Conservation (phyloP, 2,329 filamentous ascomycete species). For the Colletotrichum acutatum region DNA sequence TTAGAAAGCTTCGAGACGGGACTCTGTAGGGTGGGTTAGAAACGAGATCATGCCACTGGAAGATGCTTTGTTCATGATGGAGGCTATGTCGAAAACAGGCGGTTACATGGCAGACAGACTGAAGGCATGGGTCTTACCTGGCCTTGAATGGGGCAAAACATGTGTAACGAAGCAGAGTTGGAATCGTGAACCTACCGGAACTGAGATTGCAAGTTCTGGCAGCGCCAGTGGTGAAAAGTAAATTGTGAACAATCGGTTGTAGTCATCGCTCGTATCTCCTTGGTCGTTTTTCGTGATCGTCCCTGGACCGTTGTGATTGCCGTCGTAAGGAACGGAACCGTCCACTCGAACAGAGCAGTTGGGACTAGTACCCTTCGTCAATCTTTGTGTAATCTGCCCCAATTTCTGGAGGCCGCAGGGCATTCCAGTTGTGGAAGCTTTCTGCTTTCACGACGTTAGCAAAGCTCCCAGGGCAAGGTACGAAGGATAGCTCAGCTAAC, state of each 20-base stretch:
- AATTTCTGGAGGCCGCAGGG: too few species aligned
- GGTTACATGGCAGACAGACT: background rate
- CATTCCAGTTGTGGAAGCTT: background rate
- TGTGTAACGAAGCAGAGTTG: background rate
- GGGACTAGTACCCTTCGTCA: too few species aligned
- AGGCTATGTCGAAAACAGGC: too few species aligned
- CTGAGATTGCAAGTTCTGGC: background rate
- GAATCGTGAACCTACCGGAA: background rate
- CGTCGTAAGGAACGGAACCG: too few species aligned
- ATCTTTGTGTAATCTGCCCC: too few species aligned
- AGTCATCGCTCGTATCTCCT: too few species aligned
- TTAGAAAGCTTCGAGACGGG: background rate
- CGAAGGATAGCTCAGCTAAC: background rate
- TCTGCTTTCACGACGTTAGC: background rate
- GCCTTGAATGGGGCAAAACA: background rate
- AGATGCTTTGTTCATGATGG: background rate
- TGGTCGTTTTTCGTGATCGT: too few species aligned
- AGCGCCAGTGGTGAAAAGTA: background rate
- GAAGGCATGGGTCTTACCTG: background rate
- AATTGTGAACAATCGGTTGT: too few species aligned
- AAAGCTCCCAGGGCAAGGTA: background rate
- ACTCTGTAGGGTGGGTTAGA: background rate
- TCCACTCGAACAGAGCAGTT: too few species aligned
- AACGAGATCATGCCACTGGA: background rate
- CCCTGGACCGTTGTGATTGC: too few species aligned